These are phyloP conservation scores for Camillea tinctor DNA, from an alignment of 2,329 filamentous ascomycete genomes.

Conservation along the genomic window DNA sequence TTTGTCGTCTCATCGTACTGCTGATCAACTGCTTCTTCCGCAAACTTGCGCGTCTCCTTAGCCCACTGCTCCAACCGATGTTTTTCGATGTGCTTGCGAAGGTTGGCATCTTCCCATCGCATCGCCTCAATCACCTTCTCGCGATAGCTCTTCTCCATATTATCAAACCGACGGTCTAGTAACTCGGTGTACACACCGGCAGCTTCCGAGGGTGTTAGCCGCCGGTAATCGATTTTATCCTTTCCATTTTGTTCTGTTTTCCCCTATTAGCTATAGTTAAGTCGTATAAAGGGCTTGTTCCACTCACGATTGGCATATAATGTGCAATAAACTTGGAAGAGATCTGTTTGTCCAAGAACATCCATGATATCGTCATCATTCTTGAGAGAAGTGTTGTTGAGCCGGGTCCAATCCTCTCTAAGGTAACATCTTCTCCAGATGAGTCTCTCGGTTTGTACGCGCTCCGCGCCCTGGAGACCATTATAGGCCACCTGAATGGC, in stretches of 20 bases:
- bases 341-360: slow-evolving; percentile 61
- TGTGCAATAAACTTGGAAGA: slow-evolving; percentile 65
- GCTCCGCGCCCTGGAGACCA: slow-evolving; percentile 54
- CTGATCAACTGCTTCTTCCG: slow-evolving; percentile 29
- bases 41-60: slow-evolving; percentile 28
- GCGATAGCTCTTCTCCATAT: slow-evolving; percentile 62
- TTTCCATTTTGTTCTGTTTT: slow-evolving; percentile 40
- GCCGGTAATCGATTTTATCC: slow-evolving; percentile 42
- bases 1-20: slow-evolving; percentile 28
- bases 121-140: slow-evolving; percentile 70
- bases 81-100: slow-evolving; percentile 65
- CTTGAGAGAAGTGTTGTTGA: slow-evolving; percentile 76
- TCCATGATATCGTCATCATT: slow-evolving; percentile 67
- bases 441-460: slow-evolving; percentile 55
- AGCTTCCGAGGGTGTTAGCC: slow-evolving; percentile 51
- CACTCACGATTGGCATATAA: slow-evolving; percentile 65
- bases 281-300: slow-evolving; percentile 13
- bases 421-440: slow-evolving; percentile 89
- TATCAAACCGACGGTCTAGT: slow-evolving; percentile 59
- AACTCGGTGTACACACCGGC: slow-evolving; percentile 61
- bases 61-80: slow-evolving; percentile 70
- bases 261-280: slow-evolving; percentile 3
- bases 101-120: slow-evolving; percentile 65
- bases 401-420: slow-evolving; percentile 77
- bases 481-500: slow-evolving; percentile 63